phyloP scores from a whole-genome alignment of 2,329 filamentous ascomycete genomes.

The Cladosporium oxysporum region DNA sequence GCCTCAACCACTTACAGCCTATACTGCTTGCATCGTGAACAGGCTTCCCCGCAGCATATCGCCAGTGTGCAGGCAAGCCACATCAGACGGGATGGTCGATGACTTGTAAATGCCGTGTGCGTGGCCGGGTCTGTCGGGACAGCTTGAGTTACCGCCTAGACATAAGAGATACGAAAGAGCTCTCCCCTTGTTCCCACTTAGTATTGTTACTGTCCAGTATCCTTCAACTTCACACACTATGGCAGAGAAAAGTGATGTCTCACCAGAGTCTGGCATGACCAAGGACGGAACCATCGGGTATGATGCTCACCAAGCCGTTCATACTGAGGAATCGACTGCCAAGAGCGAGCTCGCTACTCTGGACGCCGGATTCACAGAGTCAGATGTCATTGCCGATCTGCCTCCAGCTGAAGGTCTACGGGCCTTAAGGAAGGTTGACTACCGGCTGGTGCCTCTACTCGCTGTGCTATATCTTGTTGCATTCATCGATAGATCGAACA shows the following conservation, averaged over 20 bases:
- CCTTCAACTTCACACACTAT: neutral
- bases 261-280: neutral
- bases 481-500: slow-evolving; percentile 52
- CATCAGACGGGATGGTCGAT: neutral
- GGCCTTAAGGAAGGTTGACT: slow-evolving; percentile 46
- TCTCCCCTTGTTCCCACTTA: neutral
- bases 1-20: neutral
- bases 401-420: slow-evolving; percentile 14
- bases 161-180: neutral
- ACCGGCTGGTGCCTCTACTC: slow-evolving; percentile 42
- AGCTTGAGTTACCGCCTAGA: neutral
- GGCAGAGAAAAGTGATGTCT: neutral
- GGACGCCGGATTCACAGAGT: slow-evolving; percentile 18
- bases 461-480: slow-evolving; percentile 53
- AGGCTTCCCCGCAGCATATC: slow-evolving; percentile 3
- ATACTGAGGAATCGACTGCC: neutral
- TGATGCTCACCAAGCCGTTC: neutral
- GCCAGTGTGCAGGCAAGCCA: slow-evolving; percentile 4
- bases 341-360: slow-evolving; percentile 14
- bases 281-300: neutral
- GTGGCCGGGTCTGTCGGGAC: neutral
- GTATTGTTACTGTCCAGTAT: neutral
- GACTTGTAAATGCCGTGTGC: neutral
- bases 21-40: neutral
- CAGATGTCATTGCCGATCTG: slow-evolving; percentile 17